A percentile compares a stretch with the other conserved stretches of the same genome.
These are phyloP conservation scores for Colletotrichum paranaense DNA, from an alignment of 2,329 filamentous ascomycete species.

Conservation along the genomic window DNA sequence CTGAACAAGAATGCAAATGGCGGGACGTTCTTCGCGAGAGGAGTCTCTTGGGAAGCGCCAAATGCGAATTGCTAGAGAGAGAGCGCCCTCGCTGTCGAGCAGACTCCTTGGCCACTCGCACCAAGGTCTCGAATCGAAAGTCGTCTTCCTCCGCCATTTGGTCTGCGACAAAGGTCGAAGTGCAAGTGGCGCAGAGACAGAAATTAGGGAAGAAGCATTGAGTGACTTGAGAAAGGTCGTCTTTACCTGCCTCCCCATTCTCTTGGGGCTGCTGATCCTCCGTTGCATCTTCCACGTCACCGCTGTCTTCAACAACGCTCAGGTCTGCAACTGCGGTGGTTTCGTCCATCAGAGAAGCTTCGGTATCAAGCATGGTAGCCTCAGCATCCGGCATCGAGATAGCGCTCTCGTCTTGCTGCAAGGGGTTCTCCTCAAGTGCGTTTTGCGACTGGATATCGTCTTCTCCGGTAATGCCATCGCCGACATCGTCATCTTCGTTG, in stretches of 20 bases:
- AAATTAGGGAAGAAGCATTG: slow-evolving; percentile 27
- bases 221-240: slow-evolving; percentile 1
- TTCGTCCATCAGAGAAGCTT: slow-evolving; percentile 12
- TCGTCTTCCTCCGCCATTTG: slow-evolving; percentile 27
- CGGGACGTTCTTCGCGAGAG: not conserved
- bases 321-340: slow-evolving; percentile 8
- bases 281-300: not conserved
- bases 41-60: not conserved
- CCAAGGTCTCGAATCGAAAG: slow-evolving; percentile 13
- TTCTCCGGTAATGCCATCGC: not conserved
- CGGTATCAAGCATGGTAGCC: slow-evolving; percentile 24
- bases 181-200: slow-evolving; percentile 29
- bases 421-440: not conserved
- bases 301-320: not conserved
- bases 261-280: slow-evolving; percentile 3
- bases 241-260: slow-evolving; percentile 31
- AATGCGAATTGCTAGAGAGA: not conserved
- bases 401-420: slow-evolving; percentile 11
- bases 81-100: not conserved
- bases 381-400: slow-evolving; percentile 13
- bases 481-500: slow-evolving; percentile 12
- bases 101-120: slow-evolving; percentile 6
- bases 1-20: slow-evolving; percentile 34
- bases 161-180: slow-evolving; percentile 4
- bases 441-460: not conserved